Percentiles rank a stretch among this genome's conserved stretches.
Conservation (phyloP, 1,139 yeast species). For the Diutina neorugosa region DNA sequence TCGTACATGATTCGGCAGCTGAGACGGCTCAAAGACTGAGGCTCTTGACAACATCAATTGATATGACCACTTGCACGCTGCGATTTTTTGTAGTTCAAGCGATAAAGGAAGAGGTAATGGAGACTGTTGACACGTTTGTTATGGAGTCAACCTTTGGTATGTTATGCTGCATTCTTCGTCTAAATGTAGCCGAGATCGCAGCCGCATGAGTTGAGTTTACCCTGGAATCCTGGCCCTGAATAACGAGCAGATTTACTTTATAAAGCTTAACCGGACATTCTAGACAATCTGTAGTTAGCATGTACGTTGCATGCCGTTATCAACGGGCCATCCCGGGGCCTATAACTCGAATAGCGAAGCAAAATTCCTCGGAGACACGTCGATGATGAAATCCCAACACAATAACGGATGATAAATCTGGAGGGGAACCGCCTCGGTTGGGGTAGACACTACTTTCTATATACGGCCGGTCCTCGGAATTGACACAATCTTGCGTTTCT, state of each 20-base stretch:
- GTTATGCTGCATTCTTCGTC: background rate
- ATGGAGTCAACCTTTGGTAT: background rate
- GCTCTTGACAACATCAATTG: background rate
- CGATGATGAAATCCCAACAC: no score
- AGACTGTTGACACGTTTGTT: background rate
- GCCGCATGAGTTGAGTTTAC: background rate
- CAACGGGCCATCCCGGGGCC: no score
- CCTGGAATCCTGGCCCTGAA: background rate
- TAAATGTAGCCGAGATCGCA: slow-evolving; percentile 3
- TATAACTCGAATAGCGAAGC: no score
- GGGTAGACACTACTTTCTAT: background rate
- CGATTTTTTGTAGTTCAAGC: no score
- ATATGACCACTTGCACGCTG: background rate
- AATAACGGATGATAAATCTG: background rate
- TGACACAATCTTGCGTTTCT: background rate
- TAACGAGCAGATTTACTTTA: no score
- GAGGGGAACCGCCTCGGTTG: background rate
- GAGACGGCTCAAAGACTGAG: background rate
- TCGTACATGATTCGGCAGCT: background rate
- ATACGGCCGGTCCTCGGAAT: background rate
- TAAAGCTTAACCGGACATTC: no score
- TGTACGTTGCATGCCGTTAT: no score
- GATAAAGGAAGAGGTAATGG: no score
- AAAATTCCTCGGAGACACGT: no score
- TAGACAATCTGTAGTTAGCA: no score